Conservation (phyloP, 805 yeast species). For the Candida stauntonica region DNA sequence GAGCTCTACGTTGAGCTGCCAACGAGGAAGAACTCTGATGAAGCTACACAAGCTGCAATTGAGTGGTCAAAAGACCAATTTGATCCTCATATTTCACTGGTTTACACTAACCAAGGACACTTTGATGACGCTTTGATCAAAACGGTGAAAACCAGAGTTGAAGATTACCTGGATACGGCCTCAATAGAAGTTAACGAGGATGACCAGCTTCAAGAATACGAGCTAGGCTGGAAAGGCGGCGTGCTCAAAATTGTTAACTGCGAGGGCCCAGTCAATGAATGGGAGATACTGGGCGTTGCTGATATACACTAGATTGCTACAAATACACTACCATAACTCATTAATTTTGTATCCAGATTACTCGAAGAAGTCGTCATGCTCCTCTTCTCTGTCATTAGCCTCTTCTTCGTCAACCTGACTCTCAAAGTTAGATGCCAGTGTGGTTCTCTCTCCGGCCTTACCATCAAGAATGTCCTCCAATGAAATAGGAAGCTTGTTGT, state of each 20-base stretch:
- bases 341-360: constrained; percentile 2
- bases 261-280: constrained; percentile 65
- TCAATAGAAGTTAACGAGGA: constrained; percentile 12
- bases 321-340: neutral
- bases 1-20: constrained; percentile 53
- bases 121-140: constrained; percentile 62
- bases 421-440: constrained; percentile 18
- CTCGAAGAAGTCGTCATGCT: constrained; percentile 28
- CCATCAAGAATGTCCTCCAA: constrained; percentile 40
- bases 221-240: constrained; percentile 60
- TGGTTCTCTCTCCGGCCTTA: constrained; percentile 21
- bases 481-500: constrained; percentile 54
- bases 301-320: constrained; percentile 26
- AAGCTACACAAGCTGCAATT: constrained; percentile 42
- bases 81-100: constrained; percentile 70
- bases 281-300: constrained; percentile 57
- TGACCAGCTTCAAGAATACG: constrained; percentile 22
- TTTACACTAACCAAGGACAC: constrained; percentile 61
- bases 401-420: constrained; percentile 13
- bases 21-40: constrained; percentile 21
- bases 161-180: constrained; percentile 50
- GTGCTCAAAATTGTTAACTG: constrained; percentile 58
- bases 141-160: constrained; percentile 59
- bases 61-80: constrained; percentile 55
- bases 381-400: constrained; percentile 25